These are phyloP conservation scores for Naganishia sp. DNA, from an alignment of 1,284 basidiomycete species.

Conservation along the genomic window DNA sequence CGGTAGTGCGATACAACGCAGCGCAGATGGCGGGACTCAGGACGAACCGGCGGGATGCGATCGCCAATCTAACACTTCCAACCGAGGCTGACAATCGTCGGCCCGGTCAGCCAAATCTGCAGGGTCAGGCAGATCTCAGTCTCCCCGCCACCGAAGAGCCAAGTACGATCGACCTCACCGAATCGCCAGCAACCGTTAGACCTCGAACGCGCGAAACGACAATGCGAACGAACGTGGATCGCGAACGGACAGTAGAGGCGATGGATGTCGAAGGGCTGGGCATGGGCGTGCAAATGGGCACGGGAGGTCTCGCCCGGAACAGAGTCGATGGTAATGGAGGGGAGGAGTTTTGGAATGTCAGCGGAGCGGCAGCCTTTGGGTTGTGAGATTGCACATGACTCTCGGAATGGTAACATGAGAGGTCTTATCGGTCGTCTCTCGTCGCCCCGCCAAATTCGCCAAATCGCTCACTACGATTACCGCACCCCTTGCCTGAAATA, in stretches of 20 bases:
- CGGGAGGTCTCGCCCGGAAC: not conserved
- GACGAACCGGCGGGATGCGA: not conserved
- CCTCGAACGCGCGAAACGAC: constrained; percentile 1
- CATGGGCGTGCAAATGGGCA: constrained; percentile 7
- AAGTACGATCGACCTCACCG: constrained; percentile 9
- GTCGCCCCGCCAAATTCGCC: no score
- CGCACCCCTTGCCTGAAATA: no score
- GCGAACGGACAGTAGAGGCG: constrained; percentile 15
- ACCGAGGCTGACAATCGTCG: not conserved
- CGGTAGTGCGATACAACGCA: constrained; percentile 1
- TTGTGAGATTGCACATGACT: not conserved
- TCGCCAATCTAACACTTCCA: not conserved
- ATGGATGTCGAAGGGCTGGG: constrained; percentile 22
- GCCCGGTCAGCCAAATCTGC: not conserved
- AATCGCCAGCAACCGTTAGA: not conserved
- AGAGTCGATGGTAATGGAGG: not conserved
- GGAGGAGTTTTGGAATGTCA: constrained; percentile 14
- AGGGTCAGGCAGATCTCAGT: no score
- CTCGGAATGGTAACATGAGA: no score
- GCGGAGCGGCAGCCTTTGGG: constrained; percentile 9
- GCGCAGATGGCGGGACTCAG: not conserved
- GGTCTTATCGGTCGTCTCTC: no score
- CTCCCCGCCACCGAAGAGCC: not conserved
- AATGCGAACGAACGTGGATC: constrained; percentile 17
- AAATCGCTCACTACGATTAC: no score